Evolutionary conservation across 345 rosid species (phyloP).

Genomic region (Bretschneidera sinensis): DNA sequence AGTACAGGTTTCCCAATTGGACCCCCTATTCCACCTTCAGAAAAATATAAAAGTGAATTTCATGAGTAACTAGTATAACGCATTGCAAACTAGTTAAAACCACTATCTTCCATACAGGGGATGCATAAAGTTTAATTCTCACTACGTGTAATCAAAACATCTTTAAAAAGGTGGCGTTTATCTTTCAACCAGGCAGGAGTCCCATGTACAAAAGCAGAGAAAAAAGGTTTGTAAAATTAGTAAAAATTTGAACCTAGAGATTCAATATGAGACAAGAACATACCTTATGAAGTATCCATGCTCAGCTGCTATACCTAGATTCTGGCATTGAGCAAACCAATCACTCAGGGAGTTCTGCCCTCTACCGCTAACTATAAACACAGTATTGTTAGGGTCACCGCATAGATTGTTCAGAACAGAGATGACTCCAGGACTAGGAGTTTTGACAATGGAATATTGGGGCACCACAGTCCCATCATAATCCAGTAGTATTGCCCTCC

Average conservation of each 20-base stretch:
- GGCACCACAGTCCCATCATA: slow-evolving; percentile 45
- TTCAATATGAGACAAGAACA: neutral
- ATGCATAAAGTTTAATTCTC: neutral
- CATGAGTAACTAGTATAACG: neutral
- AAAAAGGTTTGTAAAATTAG: neutral
- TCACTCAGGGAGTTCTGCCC: slow-evolving; percentile 32
- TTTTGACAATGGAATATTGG: slow-evolving; percentile 24
- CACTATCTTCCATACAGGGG: neutral
- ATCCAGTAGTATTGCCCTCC: slow-evolving; percentile 42
- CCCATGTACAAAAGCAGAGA: neutral
- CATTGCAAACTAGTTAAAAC: neutral
- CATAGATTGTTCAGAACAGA: slow-evolving; percentile 30
- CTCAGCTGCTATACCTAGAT: slow-evolving; percentile 50
- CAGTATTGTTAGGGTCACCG: slow-evolving; percentile 34
- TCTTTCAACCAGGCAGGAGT: neutral
- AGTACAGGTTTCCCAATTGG: slow-evolving; percentile 47
- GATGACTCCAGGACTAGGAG: slow-evolving; percentile 32
- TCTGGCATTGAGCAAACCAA: slow-evolving; percentile 40
- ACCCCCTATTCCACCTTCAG: slow-evolving; percentile 45
- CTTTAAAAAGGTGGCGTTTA: neutral
- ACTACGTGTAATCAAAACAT: neutral
- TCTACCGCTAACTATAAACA: slow-evolving; percentile 45
- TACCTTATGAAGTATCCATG: slow-evolving; percentile 49
- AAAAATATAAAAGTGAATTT: neutral
- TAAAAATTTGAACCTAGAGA: neutral